Evolutionary conservation across 306 rosid genomes (phyloP).

Genomic region (Inga oerstediana): DNA sequence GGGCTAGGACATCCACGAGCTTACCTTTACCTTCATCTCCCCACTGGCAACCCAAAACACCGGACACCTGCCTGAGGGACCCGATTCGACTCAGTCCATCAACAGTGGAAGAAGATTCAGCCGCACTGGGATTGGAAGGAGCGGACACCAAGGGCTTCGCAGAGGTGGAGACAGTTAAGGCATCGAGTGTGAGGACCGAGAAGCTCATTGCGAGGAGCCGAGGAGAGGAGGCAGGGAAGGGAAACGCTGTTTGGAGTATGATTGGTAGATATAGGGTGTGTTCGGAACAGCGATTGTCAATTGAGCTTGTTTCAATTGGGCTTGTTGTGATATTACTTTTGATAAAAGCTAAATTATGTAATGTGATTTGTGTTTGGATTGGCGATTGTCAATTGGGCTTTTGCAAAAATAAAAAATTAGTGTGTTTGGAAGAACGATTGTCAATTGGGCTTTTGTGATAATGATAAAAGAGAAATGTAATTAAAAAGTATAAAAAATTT

Average conservation of each 20-base stretch:
- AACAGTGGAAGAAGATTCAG: conserved; percentile 40
- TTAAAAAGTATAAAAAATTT: too few species aligned
- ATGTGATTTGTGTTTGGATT: too few species aligned
- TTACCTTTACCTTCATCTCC: conserved; percentile 99
- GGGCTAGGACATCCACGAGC: conserved; percentile 85
- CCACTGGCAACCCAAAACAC: conserved; percentile 94
- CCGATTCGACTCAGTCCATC: conserved; percentile 51
- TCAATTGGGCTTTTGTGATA: too few species aligned
- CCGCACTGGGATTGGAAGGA: conserved; percentile 53
- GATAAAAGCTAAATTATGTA: too few species aligned
- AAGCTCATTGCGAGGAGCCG: conserved; percentile 47
- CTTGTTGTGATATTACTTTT: too few species aligned
- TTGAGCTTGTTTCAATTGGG: too few species aligned
- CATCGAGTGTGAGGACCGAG: conserved; percentile 55
- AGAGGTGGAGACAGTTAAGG: conserved; percentile 49
- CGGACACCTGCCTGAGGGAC: conserved; percentile 79
- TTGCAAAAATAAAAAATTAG: too few species aligned
- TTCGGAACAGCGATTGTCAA: too few species aligned
- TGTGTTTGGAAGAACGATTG: too few species aligned
- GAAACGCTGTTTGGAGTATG: not conserved
- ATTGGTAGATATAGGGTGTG: too few species aligned
- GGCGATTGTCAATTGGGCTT: too few species aligned
- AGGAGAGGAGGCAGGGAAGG: not conserved
- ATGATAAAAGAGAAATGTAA: too few species aligned
- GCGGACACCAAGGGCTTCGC: conserved; percentile 48